A percentile compares a stretch with the other conserved stretches of the same genome.
phyloP scores from a whole-genome alignment of 345 rosid genomes.

The Schrenkiella parvula region DNA sequence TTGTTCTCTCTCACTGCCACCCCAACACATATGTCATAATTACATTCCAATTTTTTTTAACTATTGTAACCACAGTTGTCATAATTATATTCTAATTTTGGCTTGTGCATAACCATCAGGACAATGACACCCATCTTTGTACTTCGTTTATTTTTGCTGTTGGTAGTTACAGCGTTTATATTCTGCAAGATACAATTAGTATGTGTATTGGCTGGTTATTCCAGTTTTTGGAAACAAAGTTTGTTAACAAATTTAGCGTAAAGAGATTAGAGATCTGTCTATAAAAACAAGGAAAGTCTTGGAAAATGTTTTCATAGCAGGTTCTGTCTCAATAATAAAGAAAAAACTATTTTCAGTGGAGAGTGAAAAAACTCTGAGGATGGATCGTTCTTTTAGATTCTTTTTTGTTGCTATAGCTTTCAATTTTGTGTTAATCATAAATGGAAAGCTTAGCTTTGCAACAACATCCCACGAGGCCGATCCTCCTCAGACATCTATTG shows the following conservation, averaged over 20 bases:
- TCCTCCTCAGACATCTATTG: background rate
- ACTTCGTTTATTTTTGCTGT: background rate
- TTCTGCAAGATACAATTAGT: slow-evolving; percentile 10
- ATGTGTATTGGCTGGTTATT: slow-evolving; percentile 5
- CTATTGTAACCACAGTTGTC: background rate
- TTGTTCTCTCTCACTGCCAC: slow-evolving; percentile 2
- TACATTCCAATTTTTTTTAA: background rate
- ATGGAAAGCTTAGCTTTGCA: slow-evolving; percentile 12
- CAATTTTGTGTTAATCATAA: slow-evolving; percentile 7
- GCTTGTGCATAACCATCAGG: slow-evolving; percentile 2
- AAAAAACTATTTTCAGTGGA: background rate
- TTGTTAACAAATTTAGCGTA: background rate
- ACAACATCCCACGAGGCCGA: background rate
- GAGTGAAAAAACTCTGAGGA: background rate
- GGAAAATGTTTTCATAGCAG: slow-evolving; percentile 2
- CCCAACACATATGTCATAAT: background rate
- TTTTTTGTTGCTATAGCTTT: slow-evolving; percentile 1
- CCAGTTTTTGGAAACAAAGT: background rate
- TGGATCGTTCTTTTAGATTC: slow-evolving; percentile 13
- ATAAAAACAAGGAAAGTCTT: slow-evolving; percentile 1
- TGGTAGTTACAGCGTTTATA: background rate
- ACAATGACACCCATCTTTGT: background rate
- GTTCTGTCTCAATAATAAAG: background rate
- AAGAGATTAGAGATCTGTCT: background rate
- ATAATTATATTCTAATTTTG: slow-evolving; percentile 1